Evolutionary conservation across 164 flowering plant species (phyloP).

Genomic region (Pachysandra terminalis): DNA sequence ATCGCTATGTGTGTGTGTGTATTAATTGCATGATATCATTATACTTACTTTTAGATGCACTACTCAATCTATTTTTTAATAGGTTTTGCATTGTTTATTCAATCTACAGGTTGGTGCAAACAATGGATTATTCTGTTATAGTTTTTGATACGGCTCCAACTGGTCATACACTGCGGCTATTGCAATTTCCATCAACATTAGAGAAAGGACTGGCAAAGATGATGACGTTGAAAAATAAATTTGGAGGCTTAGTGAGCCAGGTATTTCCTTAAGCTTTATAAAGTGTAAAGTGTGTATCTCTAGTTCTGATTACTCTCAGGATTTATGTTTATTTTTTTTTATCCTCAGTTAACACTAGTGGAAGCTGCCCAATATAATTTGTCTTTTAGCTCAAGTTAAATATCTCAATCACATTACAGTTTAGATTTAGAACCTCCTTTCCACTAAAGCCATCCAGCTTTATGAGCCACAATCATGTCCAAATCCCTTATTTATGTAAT

Average conservation of each 20-base stretch:
- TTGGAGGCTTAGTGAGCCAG: constrained; percentile 89
- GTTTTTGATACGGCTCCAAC: constrained; percentile 99
- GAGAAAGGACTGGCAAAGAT: constrained; percentile 90
- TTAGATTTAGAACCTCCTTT: too few species aligned
- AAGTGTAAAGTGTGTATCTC: too few species aligned
- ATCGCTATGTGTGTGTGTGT: too few species aligned
- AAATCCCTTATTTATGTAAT: too few species aligned
- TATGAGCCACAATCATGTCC: too few species aligned
- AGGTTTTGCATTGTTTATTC: neutral
- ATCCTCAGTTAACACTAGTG: too few species aligned
- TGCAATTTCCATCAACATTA: constrained; percentile 90
- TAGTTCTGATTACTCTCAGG: neutral
- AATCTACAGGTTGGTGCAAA: constrained; percentile 77
- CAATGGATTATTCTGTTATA: constrained; percentile 95
- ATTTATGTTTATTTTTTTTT: too few species aligned
- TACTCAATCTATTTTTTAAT: neutral
- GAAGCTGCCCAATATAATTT: too few species aligned
- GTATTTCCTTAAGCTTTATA: constrained; percentile 22
- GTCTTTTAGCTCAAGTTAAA: too few species aligned
- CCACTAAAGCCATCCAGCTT: too few species aligned
- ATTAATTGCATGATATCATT: neutral
- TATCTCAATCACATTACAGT: too few species aligned
- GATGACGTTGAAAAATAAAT: constrained; percentile 86
- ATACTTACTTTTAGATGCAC: neutral
- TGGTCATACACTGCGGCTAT: constrained; percentile 89